Evolutionary conservation across 2,329 filamentous ascomycete species (phyloP).

Genomic region (Lithohypha guttulata): DNA sequence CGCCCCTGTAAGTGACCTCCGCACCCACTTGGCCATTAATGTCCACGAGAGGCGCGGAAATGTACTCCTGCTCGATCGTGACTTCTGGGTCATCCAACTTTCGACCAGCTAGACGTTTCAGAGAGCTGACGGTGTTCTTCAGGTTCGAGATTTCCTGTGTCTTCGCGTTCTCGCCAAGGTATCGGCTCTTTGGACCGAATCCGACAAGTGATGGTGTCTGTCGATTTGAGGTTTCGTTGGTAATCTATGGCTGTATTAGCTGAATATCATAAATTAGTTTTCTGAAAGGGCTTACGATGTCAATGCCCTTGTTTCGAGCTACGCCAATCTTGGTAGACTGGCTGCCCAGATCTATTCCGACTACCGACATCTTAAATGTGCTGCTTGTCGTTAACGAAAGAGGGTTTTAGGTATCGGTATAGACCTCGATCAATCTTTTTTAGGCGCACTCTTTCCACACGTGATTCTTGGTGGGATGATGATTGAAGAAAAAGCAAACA

Average conservation of each 20-base stretch:
- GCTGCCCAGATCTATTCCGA: constrained; percentile 88
- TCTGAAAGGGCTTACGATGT: constrained; percentile 67
- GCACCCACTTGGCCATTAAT: constrained; percentile 89
- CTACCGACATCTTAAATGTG: constrained; percentile 46
- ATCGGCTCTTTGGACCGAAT: constrained; percentile 87
- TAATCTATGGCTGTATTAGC: constrained; percentile 52
- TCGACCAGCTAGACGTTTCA: constrained; percentile 88
- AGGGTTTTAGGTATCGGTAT: background rate
- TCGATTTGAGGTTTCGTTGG: constrained; percentile 98
- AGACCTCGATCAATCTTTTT: background rate
- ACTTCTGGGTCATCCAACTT: constrained; percentile 82
- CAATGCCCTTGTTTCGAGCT: constrained; percentile 95
- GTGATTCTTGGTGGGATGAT: constrained; percentile 1
- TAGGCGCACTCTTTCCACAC: no score
- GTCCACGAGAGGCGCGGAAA: constrained; percentile 77
- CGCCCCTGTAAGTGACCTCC: constrained; percentile 83
- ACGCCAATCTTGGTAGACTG: constrained; percentile 96
- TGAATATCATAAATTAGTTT: background rate
- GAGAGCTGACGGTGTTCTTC: constrained; percentile 90
- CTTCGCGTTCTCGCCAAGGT: constrained; percentile 90
- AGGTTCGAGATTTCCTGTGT: constrained; percentile 99
- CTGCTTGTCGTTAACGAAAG: background rate
- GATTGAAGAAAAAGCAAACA: no score
- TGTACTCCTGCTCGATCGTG: constrained; percentile 81
- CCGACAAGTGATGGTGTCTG: constrained; percentile 93